phyloP scores from a whole-genome alignment of 2,329 filamentous ascomycete species.

The Pestalotiopsis sp. region DNA sequence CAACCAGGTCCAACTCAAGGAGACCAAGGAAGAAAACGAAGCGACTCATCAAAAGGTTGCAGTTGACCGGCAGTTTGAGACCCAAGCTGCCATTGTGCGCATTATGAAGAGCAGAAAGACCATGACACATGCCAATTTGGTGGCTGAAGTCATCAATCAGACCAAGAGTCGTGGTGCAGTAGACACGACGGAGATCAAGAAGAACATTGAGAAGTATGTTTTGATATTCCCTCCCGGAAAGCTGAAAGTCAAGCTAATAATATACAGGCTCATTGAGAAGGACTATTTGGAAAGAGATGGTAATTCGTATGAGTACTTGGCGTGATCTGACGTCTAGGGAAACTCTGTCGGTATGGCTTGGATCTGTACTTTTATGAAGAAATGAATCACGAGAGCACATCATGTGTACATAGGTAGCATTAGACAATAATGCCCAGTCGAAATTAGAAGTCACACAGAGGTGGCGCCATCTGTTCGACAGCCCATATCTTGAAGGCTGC shows the following conservation, averaged over 20 bases:
- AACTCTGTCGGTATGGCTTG: background rate
- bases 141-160: constrained; percentile 88
- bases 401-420: background rate
- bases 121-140: constrained; percentile 83
- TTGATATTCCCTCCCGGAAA: constrained; percentile 2
- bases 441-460: background rate
- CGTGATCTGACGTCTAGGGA: constrained; percentile 40
- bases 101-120: constrained; percentile 95
- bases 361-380: background rate
- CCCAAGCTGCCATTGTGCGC: constrained; percentile 92
- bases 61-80: constrained; percentile 91
- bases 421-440: background rate
- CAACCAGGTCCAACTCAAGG: constrained; percentile 96
- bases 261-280: constrained; percentile 80
- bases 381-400: background rate
- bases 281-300: constrained; percentile 87
- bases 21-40: constrained; percentile 93
- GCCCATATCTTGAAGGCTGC: no score
- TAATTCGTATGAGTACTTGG: constrained; percentile 70
- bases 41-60: constrained; percentile 89
- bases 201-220: constrained; percentile 89
- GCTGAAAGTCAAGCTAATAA: constrained; percentile 25
- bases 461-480: background rate
- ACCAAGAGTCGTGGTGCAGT: constrained; percentile 86
- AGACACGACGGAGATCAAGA: constrained; percentile 87